Percentiles rank a stretch among this genome's conserved stretches.
phyloP scores from a whole-genome alignment of 345 rosid species.

The Ceriops decandra region DNA sequence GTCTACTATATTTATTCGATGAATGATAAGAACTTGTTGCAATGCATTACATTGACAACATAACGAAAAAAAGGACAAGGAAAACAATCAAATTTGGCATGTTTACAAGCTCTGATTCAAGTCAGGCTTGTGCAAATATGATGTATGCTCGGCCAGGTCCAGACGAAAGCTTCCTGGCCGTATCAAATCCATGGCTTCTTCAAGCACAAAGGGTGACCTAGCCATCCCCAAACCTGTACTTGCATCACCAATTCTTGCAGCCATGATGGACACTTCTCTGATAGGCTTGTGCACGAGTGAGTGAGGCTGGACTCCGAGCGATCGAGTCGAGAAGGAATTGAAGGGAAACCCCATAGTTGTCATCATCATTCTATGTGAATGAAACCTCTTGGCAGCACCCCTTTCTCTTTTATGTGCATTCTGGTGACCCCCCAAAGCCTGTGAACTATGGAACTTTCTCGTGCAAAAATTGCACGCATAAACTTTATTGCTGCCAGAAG shows the following conservation, averaged over 20 bases:
- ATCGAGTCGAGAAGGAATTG: slow-evolving; percentile 20
- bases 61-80: background rate
- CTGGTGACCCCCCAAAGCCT: slow-evolving; percentile 30
- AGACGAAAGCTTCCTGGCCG: slow-evolving; percentile 47
- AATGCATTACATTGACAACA: background rate
- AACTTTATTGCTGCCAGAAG: background rate
- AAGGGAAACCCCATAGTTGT: slow-evolving; percentile 17
- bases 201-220: slow-evolving; percentile 20
- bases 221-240: slow-evolving; percentile 17
- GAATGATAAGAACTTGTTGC: background rate
- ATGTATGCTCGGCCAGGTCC: slow-evolving; percentile 12
- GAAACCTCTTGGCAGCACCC: slow-evolving; percentile 23
- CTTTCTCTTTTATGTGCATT: slow-evolving; percentile 28
- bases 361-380: slow-evolving; percentile 36
- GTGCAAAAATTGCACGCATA: slow-evolving; percentile 27
- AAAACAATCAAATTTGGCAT: background rate
- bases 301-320: slow-evolving; percentile 40
- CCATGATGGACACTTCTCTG: slow-evolving; percentile 24
- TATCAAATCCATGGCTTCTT: slow-evolving; percentile 23
- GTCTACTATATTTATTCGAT: background rate
- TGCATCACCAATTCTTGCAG: slow-evolving; percentile 21
- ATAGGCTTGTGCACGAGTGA: slow-evolving; percentile 34
- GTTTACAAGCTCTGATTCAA: slow-evolving; percentile 38
- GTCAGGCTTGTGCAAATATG: slow-evolving; percentile 30
- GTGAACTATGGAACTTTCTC: slow-evolving; percentile 29